Conservation (phyloP, 1,139 yeast species). For the Saccharomyces hybrid region DNA sequence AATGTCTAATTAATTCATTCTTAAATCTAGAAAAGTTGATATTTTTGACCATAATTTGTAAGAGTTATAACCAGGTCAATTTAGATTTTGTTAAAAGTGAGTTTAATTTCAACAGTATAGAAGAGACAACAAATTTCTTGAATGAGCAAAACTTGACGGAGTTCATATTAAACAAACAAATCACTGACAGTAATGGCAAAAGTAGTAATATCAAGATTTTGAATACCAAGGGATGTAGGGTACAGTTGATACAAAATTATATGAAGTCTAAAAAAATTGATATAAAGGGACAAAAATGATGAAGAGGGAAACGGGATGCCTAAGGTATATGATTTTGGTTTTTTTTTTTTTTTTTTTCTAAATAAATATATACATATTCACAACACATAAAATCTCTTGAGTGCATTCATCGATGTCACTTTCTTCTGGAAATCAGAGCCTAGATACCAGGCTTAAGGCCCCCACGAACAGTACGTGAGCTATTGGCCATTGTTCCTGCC, state of each 20-base stretch:
- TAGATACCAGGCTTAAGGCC: neutral
- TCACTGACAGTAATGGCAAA: constrained; percentile 19
- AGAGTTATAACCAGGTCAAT: constrained; percentile 52
- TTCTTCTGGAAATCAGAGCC: neutral
- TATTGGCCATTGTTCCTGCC: neutral
- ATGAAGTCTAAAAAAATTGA: constrained; percentile 59
- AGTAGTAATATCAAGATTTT: constrained; percentile 31
- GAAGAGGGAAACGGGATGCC: neutral
- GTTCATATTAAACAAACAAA: constrained; percentile 33
- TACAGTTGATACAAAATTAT: constrained; percentile 40
- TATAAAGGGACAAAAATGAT: constrained; percentile 77
- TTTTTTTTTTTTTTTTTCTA: neutral
- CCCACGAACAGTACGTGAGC: neutral
- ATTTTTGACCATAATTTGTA: constrained; percentile 52
- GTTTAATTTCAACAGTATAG: constrained; percentile 39
- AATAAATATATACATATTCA: neutral
- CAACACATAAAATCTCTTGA: neutral
- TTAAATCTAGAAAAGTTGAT: constrained; percentile 51
- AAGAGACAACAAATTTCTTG: constrained; percentile 38
- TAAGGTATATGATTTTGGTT: neutral
- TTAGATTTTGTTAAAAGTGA: constrained; percentile 40
- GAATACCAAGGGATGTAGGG: constrained; percentile 37
- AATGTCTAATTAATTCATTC: constrained; percentile 40
- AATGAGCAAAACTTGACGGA: constrained; percentile 36
- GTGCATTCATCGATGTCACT: neutral